Percentiles rank a stretch among this genome's conserved stretches.
phyloP scores from a whole-genome alignment of 2,329 filamentous ascomycete genomes.

The Trichoderma brevicompactum region DNA sequence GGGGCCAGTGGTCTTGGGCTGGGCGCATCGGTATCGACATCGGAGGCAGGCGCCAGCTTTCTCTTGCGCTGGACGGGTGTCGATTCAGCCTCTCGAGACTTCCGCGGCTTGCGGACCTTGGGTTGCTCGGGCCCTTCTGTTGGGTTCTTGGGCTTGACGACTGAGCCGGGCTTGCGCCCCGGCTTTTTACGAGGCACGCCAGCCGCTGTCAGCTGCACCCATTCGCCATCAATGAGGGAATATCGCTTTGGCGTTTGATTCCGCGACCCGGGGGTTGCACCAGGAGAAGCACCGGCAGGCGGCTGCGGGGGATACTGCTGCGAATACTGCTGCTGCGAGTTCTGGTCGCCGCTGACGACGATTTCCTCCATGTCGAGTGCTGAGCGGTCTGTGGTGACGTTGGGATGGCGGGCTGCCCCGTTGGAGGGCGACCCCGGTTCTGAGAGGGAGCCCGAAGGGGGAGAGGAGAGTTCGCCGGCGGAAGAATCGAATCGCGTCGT shows the following conservation, averaged over 20 bases:
- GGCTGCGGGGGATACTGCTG: conserved; percentile 37
- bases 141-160: conserved; percentile 50
- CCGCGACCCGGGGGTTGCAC: conserved; percentile 26
- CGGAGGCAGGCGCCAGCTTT: conserved; percentile 51
- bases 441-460: conserved; percentile 55
- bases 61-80: conserved; percentile 59
- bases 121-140: conserved; percentile 46
- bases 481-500: conserved; percentile 53
- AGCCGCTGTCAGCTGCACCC: conserved; percentile 59
- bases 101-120: conserved; percentile 59
- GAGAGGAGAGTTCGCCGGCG: conserved; percentile 55
- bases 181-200: conserved; percentile 66
- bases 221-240: conserved; percentile 45
- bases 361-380: conserved; percentile 54
- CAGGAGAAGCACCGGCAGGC: conserved; percentile 34
- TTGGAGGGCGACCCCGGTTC: conserved; percentile 53
- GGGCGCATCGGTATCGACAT: conserved; percentile 44
- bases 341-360: conserved; percentile 48
- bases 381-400: conserved; percentile 23
- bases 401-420: conserved; percentile 39
- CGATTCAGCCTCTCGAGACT: conserved; percentile 63
- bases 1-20: conserved; percentile 39
- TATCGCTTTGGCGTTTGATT: conserved; percentile 39
- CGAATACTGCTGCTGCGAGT: conserved; percentile 33
- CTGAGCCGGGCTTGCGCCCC: conserved; percentile 66